Conservation (phyloP, 176 grass and related monocot genomes). For the Panicum miliaceum region DNA sequence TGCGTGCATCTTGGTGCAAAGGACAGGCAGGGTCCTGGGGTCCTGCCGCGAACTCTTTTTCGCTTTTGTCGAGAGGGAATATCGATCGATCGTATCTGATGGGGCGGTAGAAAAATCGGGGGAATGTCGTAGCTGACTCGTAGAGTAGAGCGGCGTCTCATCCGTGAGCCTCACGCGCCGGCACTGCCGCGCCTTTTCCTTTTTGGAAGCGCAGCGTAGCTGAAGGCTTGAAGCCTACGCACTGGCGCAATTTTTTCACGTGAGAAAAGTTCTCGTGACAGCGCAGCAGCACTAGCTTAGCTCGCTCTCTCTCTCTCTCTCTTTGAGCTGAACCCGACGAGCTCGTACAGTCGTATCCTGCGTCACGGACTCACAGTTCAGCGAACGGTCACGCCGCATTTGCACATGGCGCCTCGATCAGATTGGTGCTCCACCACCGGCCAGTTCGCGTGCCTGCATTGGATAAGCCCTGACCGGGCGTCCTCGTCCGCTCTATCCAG, state of each 20-base stretch:
- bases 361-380: neutral
- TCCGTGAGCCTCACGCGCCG: conserved; percentile 5
- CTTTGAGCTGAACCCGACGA: neutral
- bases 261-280: neutral
- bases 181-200: neutral
- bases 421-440: neutral
- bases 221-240: neutral
- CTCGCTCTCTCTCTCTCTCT: no score
- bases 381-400: neutral
- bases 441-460: neutral
- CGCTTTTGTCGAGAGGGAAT: conserved; percentile 13
- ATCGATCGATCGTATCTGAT: neutral
- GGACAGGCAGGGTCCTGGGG: conserved; percentile 19
- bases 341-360: no score
- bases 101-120: neutral
- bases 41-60: conserved; percentile 8
- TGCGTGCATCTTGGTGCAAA: conserved; percentile 22
- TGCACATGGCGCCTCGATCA: neutral
- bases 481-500: neutral
- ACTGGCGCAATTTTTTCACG: neutral
- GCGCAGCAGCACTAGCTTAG: neutral
- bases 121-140: neutral
- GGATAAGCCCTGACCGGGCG: neutral
- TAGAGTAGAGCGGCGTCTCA: neutral
- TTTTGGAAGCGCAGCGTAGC: neutral